A percentile compares a stretch with the other conserved stretches of the same genome.
Conservation (phyloP, 2,329 filamentous ascomycete genomes). For the Ascochyta viciae-villosae region DNA sequence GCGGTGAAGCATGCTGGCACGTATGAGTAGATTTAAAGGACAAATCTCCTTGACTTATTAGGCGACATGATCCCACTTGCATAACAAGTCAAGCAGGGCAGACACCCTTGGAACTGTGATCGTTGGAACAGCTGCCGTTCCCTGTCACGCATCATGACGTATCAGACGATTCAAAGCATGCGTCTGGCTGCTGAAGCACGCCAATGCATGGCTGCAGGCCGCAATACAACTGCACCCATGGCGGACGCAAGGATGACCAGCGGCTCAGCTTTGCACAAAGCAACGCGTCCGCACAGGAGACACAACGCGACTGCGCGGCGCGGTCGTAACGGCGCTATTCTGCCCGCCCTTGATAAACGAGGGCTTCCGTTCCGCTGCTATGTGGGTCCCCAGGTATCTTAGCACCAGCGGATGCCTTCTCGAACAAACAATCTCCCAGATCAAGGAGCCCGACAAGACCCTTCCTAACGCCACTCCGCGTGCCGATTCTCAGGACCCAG, state of each 20-base stretch:
- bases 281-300: constrained; percentile 14
- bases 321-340: constrained; percentile 22
- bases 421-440: constrained; percentile 7
- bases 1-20: constrained; percentile 31
- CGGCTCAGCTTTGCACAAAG: constrained; percentile 7
- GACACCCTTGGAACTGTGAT: constrained; percentile 33
- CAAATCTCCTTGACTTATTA: constrained; percentile 29
- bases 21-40: constrained; percentile 27
- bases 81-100: constrained; percentile 39
- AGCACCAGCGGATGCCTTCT: neutral
- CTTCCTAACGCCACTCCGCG: neutral
- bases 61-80: constrained; percentile 26
- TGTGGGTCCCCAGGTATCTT: constrained; percentile 6
- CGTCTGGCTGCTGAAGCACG: constrained; percentile 22
- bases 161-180: constrained; percentile 25
- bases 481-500: neutral
- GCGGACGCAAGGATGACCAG: constrained; percentile 3
- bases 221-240: constrained; percentile 17
- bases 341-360: constrained; percentile 17
- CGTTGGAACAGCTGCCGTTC: constrained; percentile 26
- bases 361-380: constrained; percentile 5
- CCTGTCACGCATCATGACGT: constrained; percentile 40
- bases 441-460: constrained; percentile 6
- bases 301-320: constrained; percentile 8
- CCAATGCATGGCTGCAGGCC: constrained; percentile 28